Evolutionary conservation across 2,329 filamentous ascomycete species (phyloP), one percentile per base, ranked within the genome.

Genomic region (Acrodontium crateriforme): DNA sequence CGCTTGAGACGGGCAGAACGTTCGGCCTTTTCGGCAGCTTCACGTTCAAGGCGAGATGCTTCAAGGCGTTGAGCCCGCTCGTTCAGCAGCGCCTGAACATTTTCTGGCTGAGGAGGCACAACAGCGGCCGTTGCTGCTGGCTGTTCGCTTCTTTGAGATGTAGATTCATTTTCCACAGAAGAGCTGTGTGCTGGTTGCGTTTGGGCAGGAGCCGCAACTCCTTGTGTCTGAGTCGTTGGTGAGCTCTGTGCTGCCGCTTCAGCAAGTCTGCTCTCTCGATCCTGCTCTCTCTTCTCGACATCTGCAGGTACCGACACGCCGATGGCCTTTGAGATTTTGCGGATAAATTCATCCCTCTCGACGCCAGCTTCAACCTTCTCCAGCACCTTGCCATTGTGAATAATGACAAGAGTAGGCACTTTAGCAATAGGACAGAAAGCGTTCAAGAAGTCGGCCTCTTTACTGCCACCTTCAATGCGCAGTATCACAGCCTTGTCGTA

Each of bases 401-500:
- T 85, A 12, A 91, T 62, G 10, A 93, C 67, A 6, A 93, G 56
- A 2, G 78, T 78, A 0, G 87, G 85, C n/a, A 73, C 72, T 40
- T 72, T 72, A 1, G 71, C 68, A n/a, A 93, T 60, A 0, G 82
- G 80, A 44, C 82, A 91, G 45, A 93, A 80, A 24, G 81, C 80
- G 7, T 75, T 69, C 9, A 95, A 63, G 45, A 83, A 91, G 5
- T 70, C 74, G 7, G 83, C 83, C 59, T 93, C 84, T 39, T 78
- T 69, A 2, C 79, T 84, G 13, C 76, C 80, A 11, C 75, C 72
- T 18, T 65, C 55, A 13, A 94, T 62, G 27, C 76, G 71, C 13
- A 94, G 62, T 6, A 77, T 58, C 12, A 94, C 63, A 3, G 81
- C 69, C 45, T 74, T 70, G 18, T 65, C 59, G 15, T 61, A 55